Evolutionary conservation across 371 early-diverging fungal genomes (phyloP).

Genomic region (Mortierella polycephala): DNA sequence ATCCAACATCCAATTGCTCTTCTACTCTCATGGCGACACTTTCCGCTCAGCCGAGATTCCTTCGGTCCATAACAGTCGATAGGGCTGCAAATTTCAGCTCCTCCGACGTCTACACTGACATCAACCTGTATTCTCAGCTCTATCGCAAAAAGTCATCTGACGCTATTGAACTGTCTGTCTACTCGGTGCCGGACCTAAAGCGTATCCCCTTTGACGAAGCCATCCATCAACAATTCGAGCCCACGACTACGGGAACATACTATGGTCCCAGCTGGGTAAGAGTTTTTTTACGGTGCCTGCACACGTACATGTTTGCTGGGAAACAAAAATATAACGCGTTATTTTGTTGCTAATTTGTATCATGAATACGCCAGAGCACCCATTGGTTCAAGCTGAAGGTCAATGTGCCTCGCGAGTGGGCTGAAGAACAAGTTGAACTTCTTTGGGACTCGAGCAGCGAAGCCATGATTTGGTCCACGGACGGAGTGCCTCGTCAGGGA

Average conservation of each 20-base stretch:
- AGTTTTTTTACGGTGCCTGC: neutral
- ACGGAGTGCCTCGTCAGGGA: conserved; percentile 89
- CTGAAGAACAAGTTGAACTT: conserved; percentile 76
- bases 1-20: neutral
- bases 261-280: conserved; percentile 92
- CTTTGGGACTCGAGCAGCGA: conserved; percentile 90
- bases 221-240: conserved; percentile 70
- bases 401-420: conserved; percentile 72
- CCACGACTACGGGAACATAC: conserved; percentile 73
- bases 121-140: conserved; percentile 41
- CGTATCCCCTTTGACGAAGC: conserved; percentile 91
- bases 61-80: conserved; percentile 43
- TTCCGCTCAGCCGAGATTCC: conserved; percentile 45
- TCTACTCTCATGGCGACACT: conserved; percentile 36
- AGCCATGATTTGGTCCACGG: conserved; percentile 86
- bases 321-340: neutral
- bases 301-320: neutral
- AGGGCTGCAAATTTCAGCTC: conserved; percentile 37
- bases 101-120: conserved; percentile 16
- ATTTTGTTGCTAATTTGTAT: neutral
- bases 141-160: conserved; percentile 22
- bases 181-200: conserved; percentile 82
- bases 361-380: conserved; percentile 72
- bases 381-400: conserved; percentile 87
- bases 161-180: conserved; percentile 60